Conservation (phyloP, 192 early-diverging fungal genomes). For the Linnemannia exigua region DNA sequence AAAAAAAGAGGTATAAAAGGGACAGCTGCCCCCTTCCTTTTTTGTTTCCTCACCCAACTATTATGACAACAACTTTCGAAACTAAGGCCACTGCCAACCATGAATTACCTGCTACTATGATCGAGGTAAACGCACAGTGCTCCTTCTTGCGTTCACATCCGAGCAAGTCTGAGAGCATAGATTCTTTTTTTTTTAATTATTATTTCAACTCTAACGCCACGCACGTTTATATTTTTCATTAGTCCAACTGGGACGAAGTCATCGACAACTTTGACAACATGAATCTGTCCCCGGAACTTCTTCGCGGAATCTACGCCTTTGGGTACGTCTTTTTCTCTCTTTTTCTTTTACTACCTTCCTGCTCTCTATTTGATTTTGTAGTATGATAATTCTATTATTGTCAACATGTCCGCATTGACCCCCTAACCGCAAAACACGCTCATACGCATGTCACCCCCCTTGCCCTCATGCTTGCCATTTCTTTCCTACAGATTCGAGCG, state of each 20-base stretch:
- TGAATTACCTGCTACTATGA: background rate
- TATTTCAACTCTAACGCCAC: background rate
- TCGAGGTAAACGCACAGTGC: background rate
- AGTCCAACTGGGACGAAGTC: conserved; percentile 94
- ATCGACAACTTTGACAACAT: conserved; percentile 95
- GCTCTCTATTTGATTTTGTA: background rate
- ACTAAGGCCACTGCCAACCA: conserved; percentile 1
- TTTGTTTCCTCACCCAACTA: background rate
- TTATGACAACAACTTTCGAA: background rate
- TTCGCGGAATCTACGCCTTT: conserved; percentile 96
- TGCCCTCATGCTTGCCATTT: no score
- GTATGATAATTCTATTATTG: background rate
- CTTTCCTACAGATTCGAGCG: conserved; percentile 82
- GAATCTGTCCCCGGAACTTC: conserved; percentile 85
- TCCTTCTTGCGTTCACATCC: background rate
- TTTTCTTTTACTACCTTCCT: background rate
- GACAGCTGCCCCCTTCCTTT: background rate
- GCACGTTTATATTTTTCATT: background rate
- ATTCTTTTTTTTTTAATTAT: no score
- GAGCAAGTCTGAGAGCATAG: no score
- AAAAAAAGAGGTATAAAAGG: background rate
- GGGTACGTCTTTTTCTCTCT: conserved; percentile 67
- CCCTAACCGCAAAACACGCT: no score
- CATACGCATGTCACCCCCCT: no score
- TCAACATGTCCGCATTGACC: conserved; percentile 42